Conservation (phyloP, 371 early-diverging fungal species). For the Syncephalastrum sp. region DNA sequence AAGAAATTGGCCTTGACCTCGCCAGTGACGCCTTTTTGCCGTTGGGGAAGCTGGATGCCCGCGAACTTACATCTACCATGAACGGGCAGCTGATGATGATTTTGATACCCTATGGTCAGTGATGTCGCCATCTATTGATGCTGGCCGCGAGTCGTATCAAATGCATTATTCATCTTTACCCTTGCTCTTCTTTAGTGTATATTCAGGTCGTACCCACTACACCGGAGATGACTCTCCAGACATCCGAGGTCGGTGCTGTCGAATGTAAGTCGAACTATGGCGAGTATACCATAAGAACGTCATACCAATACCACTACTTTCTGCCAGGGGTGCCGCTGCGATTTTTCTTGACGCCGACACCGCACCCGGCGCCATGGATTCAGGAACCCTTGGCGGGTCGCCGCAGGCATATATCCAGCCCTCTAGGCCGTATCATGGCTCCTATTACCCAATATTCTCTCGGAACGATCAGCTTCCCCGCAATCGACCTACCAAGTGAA, state of each 20-base stretch:
- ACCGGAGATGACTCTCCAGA: slow-evolving; percentile 50
- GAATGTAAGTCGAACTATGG: slow-evolving; percentile 49
- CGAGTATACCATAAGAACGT: too few relatives aligned
- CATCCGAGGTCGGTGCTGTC: slow-evolving; percentile 61
- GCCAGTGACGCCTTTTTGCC: slow-evolving; percentile 42
- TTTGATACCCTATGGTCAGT: slow-evolving; percentile 59
- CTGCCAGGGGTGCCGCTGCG: slow-evolving; percentile 47
- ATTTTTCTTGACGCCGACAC: slow-evolving; percentile 41
- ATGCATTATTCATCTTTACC: slow-evolving; percentile 1
- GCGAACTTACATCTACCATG: slow-evolving; percentile 55
- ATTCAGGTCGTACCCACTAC: slow-evolving; percentile 59
- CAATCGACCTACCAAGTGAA: slow-evolving; percentile 41
- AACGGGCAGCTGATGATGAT: slow-evolving; percentile 59
- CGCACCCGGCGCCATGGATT: slow-evolving; percentile 33
- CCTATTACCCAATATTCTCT: slow-evolving; percentile 11
- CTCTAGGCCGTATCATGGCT: slow-evolving; percentile 19
- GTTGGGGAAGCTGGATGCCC: slow-evolving; percentile 66
- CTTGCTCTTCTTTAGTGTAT: slow-evolving; percentile 44
- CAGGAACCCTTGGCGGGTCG: slow-evolving; percentile 28
- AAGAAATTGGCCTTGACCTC: slow-evolving; percentile 68
- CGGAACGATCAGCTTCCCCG: slow-evolving; percentile 34
- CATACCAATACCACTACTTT: not conserved
- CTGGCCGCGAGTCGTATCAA: not conserved
- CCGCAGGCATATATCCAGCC: slow-evolving; percentile 7
- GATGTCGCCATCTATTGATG: not conserved